Evolutionary conservation across 73 alveolate genomes (phyloP), one percentile per base, ranked within the genome.

Genomic region (Paramecium tetraurelia): DNA sequence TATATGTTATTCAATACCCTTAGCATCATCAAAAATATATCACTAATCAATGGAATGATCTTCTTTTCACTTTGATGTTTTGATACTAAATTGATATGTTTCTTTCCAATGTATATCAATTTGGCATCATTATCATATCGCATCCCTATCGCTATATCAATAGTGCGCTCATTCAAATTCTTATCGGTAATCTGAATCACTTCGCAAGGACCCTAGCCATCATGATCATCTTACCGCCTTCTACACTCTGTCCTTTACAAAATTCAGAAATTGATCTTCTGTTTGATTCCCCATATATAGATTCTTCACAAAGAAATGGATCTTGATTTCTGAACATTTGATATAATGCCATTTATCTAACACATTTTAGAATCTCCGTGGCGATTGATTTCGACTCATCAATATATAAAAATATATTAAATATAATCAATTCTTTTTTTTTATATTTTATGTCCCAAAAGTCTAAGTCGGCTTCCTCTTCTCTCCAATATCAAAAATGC

Each of bases 101-200:
- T 80, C 57, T 80, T 80, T 29, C 90, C 90, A 44, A 80, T 80
- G 7, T 80, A 80, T 40, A 80, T 80, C 57, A 80, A 80, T 80
- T 80, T 80, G 22, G 90, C 90, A 80, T 80, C 90, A 43, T 80
- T 41, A 31, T 80, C 90, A 35, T 80, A 80, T 80, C 90, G 20
- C 90, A 80, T 80, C 1, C 90, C 90, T 44, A 80, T 48, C 0
- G 76, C 90, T 27, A 80, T 44, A 24, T 80, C 75, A 31, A 80
- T 80, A n/a, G 90, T 80, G 12, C 57, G 10, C 24, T 41, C 90
- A 24, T 29, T 24, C n/a, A 22, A 18, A 80, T 80, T 46, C 57
- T 41, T 80, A 14, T 46, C 90, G 9, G 76, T 44, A 5, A 80
- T 80, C 24, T 44, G 12, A 24, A 80, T 80, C 20, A 80, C 46